phyloP scores from a whole-genome alignment of 805 yeast genomes.

The Cyberlindnera samutprakarnensis region DNA sequence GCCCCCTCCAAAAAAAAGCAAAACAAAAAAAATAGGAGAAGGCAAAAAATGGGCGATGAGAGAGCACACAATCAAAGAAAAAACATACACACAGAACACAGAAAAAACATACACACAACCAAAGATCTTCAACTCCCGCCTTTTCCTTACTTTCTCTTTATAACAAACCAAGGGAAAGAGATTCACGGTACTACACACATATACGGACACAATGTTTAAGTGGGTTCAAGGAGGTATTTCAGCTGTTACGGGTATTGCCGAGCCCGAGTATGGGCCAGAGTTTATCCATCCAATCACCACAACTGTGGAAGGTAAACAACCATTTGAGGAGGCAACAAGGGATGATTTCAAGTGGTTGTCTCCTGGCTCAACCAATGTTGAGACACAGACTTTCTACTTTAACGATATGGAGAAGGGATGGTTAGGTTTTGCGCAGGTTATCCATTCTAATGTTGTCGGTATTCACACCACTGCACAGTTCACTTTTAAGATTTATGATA shows the following conservation, averaged over 20 bases:
- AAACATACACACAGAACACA: too few species aligned
- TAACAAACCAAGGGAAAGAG: neutral
- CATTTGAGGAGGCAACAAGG: conserved; percentile 49
- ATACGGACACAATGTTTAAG: conserved; percentile 49
- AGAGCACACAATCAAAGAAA: too few species aligned
- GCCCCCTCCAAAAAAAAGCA: too few species aligned
- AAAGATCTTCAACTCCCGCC: too few species aligned
- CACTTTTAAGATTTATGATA: conserved; percentile 74
- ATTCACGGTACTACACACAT: neutral
- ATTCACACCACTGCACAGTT: conserved; percentile 88
- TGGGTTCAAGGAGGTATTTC: conserved; percentile 84
- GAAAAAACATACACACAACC: neutral
- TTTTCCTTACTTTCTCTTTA: neutral
- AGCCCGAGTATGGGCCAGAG: conserved; percentile 92
- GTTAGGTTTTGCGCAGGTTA: conserved; percentile 87
- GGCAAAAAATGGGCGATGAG: too few species aligned
- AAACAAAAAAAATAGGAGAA: too few species aligned
- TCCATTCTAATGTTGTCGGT: conserved; percentile 88
- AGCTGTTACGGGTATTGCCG: conserved; percentile 96
- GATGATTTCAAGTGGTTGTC: conserved; percentile 70
- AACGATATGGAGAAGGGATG: conserved; percentile 52
- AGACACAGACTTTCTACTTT: conserved; percentile 91
- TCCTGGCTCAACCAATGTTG: conserved; percentile 84
- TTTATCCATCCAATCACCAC: conserved; percentile 82
- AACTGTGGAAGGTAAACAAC: conserved; percentile 45